These are phyloP conservation scores for Candida pini DNA, from an alignment of 805 yeast species.

Conservation along the genomic window DNA sequence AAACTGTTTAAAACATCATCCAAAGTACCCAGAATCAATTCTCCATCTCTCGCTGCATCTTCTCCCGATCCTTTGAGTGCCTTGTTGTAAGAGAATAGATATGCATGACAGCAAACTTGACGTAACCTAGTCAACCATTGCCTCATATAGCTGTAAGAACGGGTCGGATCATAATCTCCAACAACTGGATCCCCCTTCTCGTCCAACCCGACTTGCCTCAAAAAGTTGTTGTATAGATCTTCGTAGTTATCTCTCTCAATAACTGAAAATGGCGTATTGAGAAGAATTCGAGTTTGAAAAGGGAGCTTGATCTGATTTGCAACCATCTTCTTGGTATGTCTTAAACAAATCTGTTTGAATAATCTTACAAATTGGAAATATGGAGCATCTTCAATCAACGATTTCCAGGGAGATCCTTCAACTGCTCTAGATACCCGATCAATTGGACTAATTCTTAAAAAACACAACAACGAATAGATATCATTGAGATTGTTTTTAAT, in stretches of 20 bases:
- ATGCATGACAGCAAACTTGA: conserved; percentile 81
- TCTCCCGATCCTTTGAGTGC: conserved; percentile 4
- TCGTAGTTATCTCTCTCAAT: conserved; percentile 83
- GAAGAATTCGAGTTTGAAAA: conserved; percentile 61
- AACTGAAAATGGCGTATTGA: conserved; percentile 71
- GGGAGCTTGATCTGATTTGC: conserved; percentile 73
- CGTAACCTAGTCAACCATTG: conserved; percentile 66
- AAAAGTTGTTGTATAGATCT: conserved; percentile 55
- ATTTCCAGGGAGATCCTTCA: conserved; percentile 24
- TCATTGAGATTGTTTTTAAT: conserved; percentile 63
- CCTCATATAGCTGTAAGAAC: conserved; percentile 45
- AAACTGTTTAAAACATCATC: conserved; percentile 65
- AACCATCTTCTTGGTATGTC: conserved; percentile 87
- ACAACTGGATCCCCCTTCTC: conserved; percentile 45
- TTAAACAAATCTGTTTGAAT: conserved; percentile 50
- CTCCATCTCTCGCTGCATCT: conserved; percentile 9
- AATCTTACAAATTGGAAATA: conserved; percentile 41
- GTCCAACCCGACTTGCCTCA: conserved; percentile 47
- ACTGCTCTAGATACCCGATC: conserved; percentile 19
- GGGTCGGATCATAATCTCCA: conserved; percentile 44
- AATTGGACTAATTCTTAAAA: conserved; percentile 65
- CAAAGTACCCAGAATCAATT: conserved; percentile 40
- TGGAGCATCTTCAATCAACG: conserved; percentile 21
- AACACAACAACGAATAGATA: conserved; percentile 63
- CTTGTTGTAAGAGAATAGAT: conserved; percentile 20